These are phyloP conservation scores for Gossypium thurberi DNA, from an alignment of 345 rosid species.

Conservation along the genomic window DNA sequence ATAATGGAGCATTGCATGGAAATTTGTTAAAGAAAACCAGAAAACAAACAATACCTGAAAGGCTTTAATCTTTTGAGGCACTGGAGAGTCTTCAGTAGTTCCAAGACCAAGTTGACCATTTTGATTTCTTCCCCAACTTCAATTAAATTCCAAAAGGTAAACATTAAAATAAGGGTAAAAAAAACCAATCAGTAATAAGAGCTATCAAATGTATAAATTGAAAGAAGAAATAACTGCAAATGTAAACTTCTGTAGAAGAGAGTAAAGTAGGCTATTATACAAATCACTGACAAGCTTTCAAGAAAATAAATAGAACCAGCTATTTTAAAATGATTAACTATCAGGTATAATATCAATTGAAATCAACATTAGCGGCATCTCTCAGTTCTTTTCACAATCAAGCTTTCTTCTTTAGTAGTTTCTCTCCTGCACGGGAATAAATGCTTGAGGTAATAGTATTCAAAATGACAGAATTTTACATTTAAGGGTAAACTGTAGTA, in stretches of 20 bases:
- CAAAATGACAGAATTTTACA: no score
- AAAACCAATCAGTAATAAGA: not conserved
- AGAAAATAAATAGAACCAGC: not conserved
- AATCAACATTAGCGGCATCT: no score
- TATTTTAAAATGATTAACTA: not conserved
- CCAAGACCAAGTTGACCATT: conserved; percentile 99
- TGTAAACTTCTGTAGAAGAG: not conserved
- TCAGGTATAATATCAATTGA: no score
- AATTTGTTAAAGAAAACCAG: not conserved
- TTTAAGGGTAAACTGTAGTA: no score
- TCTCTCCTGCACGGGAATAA: no score
- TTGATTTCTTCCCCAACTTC: conserved; percentile 99
- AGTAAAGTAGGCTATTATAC: not conserved
- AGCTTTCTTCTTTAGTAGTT: no score
- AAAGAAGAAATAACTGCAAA: not conserved
- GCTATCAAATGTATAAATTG: not conserved
- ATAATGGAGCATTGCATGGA: conserved; percentile 9
- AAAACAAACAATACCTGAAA: conserved; percentile 51
- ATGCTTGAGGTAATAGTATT: no score
- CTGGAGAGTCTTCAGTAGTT: conserved; percentile 71
- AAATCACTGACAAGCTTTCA: not conserved
- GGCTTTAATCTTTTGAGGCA: conserved; percentile 83
- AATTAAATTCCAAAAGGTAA: conserved; percentile 8
- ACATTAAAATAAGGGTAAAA: not conserved
- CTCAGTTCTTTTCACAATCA: no score